Evolutionary conservation across 1,284 basidiomycete species (phyloP).

Genomic region (Microbotryum lychnidis-dioicae): DNA sequence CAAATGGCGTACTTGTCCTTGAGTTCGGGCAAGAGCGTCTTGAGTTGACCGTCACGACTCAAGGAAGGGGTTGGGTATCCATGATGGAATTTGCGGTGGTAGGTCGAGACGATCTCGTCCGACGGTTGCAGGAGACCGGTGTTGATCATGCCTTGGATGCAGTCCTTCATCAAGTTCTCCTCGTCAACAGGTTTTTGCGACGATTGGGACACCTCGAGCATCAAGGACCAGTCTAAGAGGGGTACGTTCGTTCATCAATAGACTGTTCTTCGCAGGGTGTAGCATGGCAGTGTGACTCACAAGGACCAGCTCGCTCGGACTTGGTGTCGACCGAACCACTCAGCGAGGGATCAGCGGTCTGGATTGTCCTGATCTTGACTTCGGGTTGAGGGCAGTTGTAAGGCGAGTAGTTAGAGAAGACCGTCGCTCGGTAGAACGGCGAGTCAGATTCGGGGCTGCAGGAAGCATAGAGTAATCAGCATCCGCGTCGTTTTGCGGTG

Average conservation of each 20-base stretch:
- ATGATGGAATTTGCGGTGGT: constrained; percentile 46
- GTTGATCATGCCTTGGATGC: constrained; percentile 47
- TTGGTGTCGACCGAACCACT: constrained; percentile 39
- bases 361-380: constrained; percentile 44
- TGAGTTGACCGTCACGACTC: constrained; percentile 45
- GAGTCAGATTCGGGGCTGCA: constrained; percentile 45
- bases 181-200: constrained; percentile 47
- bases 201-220: constrained; percentile 50
- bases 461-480: neutral
- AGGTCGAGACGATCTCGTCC: constrained; percentile 48
- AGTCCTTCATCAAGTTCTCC: constrained; percentile 45
- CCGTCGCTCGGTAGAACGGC: constrained; percentile 50
- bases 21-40: constrained; percentile 44
- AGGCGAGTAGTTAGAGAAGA: constrained; percentile 51
- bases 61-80: constrained; percentile 48
- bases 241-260: neutral
- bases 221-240: constrained; percentile 39
- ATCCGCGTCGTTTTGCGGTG: neutral
- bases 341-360: constrained; percentile 44
- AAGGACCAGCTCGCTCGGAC: constrained; percentile 44
- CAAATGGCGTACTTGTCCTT: constrained; percentile 44
- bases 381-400: constrained; percentile 45
- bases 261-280: neutral
- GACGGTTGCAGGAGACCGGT: constrained; percentile 45
- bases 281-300: constrained; percentile 37